phyloP scores from a whole-genome alignment of 208 protist genomes.

The Naegleria lovaniensis region DNA sequence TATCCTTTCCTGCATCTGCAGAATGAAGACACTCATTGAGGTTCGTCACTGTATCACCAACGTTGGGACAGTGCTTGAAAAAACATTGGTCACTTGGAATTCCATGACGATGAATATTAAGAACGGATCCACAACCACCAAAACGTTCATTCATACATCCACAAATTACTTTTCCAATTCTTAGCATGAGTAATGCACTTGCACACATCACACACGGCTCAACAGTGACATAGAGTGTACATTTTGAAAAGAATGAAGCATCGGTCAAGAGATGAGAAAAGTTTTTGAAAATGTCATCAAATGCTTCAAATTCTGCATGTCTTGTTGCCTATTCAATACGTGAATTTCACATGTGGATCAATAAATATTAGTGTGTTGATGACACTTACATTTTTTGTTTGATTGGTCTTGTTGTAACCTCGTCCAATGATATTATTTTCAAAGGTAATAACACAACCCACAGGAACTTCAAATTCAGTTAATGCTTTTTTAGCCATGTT shows the following conservation, averaged over 20 bases:
- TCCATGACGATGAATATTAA: conserved; percentile 52
- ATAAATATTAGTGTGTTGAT: too few relatives aligned
- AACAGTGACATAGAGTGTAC: conserved; percentile 81
- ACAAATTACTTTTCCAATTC: conserved; percentile 70
- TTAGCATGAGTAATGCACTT: conserved; percentile 65
- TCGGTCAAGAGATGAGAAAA: background rate
- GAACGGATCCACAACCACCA: conserved; percentile 82
- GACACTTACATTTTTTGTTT: conserved; percentile 53
- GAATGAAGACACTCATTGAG: too few relatives aligned
- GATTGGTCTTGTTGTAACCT: conserved; percentile 80
- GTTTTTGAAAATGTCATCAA: conserved; percentile 36
- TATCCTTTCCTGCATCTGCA: too few relatives aligned
- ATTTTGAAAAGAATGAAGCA: conserved; percentile 47
- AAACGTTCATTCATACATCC: conserved; percentile 84
- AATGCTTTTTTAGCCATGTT: background rate
- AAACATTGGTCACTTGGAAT: background rate
- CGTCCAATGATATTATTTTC: conserved; percentile 43
- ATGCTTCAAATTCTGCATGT: conserved; percentile 32
- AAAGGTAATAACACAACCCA: conserved; percentile 83
- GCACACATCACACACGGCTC: conserved; percentile 93
- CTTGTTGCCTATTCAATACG: conserved; percentile 1
- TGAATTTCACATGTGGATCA: too few relatives aligned
- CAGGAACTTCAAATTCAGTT: conserved; percentile 74
- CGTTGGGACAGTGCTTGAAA: too few relatives aligned
- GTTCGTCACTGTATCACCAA: too few relatives aligned